Evolutionary conservation across 257 asterid genomes (phyloP), one percentile per base, ranked within the genome.

Genomic region (Solanum appendiculatum): DNA sequence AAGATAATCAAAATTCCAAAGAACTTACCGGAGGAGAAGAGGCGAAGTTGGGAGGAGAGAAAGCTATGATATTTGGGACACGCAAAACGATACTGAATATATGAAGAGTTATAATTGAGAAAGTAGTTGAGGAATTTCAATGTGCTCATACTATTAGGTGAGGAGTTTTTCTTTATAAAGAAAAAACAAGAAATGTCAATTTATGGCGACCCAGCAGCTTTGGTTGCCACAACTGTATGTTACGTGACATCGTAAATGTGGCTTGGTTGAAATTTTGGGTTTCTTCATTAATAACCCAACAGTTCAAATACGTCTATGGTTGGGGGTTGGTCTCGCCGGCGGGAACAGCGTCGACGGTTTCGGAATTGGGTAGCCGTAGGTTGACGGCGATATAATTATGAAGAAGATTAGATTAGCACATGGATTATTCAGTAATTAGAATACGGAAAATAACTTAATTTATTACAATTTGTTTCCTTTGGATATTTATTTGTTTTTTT

Each of bases 71-170:
- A 33, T 88, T 37, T n/a, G 60, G 70, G 87, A 85, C 89, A 88
- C 25, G 68, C 2, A 48, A 29, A 80, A 80, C 3, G 64, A 80
- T 27, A 42, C 29, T 31, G 46, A 83, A 73, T 89, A 81, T 31
- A 77, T 39, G 86, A 86, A 40, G 83, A 77, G n/a, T 75, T 80
- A 5, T 27, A 51, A 81, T 12, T 84, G 89, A 84, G 44, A 78
- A 89, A 93, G 88, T 87, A 77, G 87, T 48, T 68, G 92, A 89
- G 56, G 31, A 93, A 20, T 58, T 83, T 95, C 90, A 93, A 93
- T 93, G 92, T 40, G 88, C 87, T 58, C 96, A 91, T 81, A 86
- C 23, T 21, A 89, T 90, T 93, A 92, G 96, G 93, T 92, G 90
- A 91, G 74, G 56, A 29, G 58, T 9, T 18, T 54, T 33, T 84